Evolutionary conservation across 2,329 filamentous ascomycete species (phyloP), one percentile per base, ranked within the genome.

Genomic region (Hypocrella siamensis): DNA sequence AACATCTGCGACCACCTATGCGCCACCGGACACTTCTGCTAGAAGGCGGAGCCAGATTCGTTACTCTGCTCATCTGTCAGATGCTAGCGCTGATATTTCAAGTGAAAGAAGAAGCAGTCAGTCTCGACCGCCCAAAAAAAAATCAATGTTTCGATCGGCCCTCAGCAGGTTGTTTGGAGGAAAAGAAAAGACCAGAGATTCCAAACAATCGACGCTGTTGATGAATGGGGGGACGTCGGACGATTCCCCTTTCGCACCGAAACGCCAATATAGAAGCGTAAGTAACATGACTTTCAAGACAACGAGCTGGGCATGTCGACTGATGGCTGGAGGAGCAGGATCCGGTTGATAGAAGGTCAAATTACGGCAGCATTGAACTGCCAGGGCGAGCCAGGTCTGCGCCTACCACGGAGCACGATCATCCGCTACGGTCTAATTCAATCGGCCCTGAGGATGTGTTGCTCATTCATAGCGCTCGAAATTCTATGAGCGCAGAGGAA

Each of bases 351-450:
- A 39, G 56, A 54, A 19, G 49, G 51, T 30, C 54, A 49, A 26
- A 46, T 55, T 32, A 52, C 40, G 38, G 52, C 45, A 39, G 41
- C 31, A 40, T 38, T 31, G 61, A 61, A 18, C 15, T 17, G 38
- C 52, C 58, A 14, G 69, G 73, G 43, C 65, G 70, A 34, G 70
- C 71, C 6, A 59, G 60, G 4, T 75, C 73, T 5, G 43, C 75
- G 19, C 71, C 71, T 7, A 61, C 75, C 31, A 70, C 64, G 28
- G 71, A 77, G 42, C 71, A 65, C 38, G 68, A 73, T 38, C 60
- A 66, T 27, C 71, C 72, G 2, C 46, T 77, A 24, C 61, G 70
- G 28, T 76, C 72, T 10, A 71, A 77, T 45, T 75, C 72, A 2
- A 54, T 74, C 26, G 66, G 69, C 2, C 63, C 63, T 2, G 62